Evolutionary conservation across 2,329 filamentous ascomycete species (phyloP).

Genomic region (Verticillium nonalfalfae): DNA sequence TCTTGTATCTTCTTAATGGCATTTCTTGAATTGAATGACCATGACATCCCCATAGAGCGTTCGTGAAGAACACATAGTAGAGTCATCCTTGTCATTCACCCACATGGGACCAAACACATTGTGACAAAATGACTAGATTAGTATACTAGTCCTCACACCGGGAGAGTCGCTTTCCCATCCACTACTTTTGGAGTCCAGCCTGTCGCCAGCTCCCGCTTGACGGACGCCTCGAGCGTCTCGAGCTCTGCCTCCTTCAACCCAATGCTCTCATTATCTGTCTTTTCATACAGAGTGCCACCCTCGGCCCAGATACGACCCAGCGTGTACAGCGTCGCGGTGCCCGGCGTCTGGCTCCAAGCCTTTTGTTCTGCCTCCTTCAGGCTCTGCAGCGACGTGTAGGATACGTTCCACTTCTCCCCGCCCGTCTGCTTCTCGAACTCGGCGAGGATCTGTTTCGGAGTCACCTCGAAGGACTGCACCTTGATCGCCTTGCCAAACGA

Average conservation of each 20-base stretch:
- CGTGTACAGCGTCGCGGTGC: conserved; percentile 48
- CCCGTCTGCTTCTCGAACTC: conserved; percentile 64
- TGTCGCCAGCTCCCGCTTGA: conserved; percentile 7
- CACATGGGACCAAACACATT: no score
- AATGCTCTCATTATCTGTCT: conserved; percentile 58
- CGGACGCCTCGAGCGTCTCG: conserved; percentile 38
- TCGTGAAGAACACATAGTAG: not conserved
- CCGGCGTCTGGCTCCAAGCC: conserved; percentile 45
- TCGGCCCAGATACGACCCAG: conserved; percentile 66
- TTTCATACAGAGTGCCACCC: conserved; percentile 64
- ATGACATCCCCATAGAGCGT: no score
- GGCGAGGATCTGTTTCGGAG: conserved; percentile 53
- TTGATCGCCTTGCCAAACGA: conserved; percentile 52
- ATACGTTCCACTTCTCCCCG: conserved; percentile 43
- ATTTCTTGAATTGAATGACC: no score
- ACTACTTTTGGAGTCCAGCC: not conserved
- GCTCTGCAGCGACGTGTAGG: conserved; percentile 44
- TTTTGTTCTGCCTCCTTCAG: conserved; percentile 52
- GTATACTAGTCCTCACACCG: no score
- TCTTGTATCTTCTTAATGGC: no score
- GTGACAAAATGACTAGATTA: no score
- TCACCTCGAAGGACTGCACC: conserved; percentile 66
- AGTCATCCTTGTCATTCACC: not conserved
- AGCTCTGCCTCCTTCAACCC: conserved; percentile 39
- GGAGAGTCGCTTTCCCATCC: no score